A percentile compares a stretch with the other conserved stretches of the same genome.
These are phyloP conservation scores for Brassica balearica DNA, from an alignment of 441 rosid species.

Conservation along the genomic window DNA sequence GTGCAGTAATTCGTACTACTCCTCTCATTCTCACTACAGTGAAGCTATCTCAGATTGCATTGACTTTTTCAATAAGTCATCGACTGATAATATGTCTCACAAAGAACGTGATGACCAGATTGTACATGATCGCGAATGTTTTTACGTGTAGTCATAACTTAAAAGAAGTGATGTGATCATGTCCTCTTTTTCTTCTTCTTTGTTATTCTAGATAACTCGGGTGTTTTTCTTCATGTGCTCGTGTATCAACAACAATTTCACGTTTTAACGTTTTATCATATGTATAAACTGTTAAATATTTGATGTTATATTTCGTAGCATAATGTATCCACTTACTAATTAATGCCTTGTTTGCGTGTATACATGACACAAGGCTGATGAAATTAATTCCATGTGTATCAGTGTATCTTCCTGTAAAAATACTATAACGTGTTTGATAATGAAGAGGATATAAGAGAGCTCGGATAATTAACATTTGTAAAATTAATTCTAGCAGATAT, in stretches of 20 bases:
- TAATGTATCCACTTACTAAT: conserved; percentile 9
- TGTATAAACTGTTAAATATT: neutral
- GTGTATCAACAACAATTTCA: conserved; percentile 16
- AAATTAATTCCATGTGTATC: neutral
- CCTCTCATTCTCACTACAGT: conserved; percentile 77
- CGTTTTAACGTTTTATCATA: conserved; percentile 7
- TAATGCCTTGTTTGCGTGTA: conserved; percentile 7
- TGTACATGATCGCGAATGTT: conserved; percentile 20
- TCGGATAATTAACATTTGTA: too few species aligned
- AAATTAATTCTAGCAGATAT: too few species aligned
- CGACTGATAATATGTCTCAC: conserved; percentile 37
- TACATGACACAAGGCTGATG: neutral
- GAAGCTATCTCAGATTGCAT: conserved; percentile 94
- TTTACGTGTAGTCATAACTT: conserved; percentile 23
- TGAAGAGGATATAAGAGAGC: neutral
- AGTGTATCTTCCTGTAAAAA: neutral
- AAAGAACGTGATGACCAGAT: conserved; percentile 27
- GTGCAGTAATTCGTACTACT: conserved; percentile 81
- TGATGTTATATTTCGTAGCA: conserved; percentile 3
- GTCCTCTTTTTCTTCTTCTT: neutral
- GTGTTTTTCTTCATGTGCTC: neutral
- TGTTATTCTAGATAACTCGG: conserved; percentile 7
- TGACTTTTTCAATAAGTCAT: conserved; percentile 84
- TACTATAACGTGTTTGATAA: neutral
- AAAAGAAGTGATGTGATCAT: neutral